These are phyloP conservation scores for Xylariaceae sp. DNA, from an alignment of 2,329 filamentous ascomycete genomes.

Conservation along the genomic window DNA sequence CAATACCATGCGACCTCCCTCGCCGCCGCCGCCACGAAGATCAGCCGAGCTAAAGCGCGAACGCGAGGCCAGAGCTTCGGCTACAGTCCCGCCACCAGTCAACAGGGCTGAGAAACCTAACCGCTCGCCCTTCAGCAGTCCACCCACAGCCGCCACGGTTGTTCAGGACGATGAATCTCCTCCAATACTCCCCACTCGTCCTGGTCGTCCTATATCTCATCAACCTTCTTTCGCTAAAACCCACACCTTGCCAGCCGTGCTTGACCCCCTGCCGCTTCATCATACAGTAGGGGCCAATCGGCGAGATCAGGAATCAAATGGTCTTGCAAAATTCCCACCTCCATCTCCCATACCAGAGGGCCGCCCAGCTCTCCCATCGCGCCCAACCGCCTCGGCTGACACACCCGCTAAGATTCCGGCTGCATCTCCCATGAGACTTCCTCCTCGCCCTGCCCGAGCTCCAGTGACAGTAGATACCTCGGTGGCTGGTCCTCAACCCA, in stretches of 20 bases:
- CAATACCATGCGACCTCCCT: conserved; percentile 50
- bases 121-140: conserved; percentile 77
- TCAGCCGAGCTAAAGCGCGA: conserved; percentile 57
- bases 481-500: conserved; percentile 24
- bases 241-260: conserved; percentile 34
- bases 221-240: conserved; percentile 27
- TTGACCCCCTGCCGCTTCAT: conserved; percentile 52
- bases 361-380: conserved; percentile 47
- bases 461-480: conserved; percentile 19
- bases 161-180: conserved; percentile 45
- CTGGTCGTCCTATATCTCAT: conserved; percentile 42
- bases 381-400: conserved; percentile 39
- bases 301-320: conserved; percentile 42
- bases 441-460: conserved; percentile 35
- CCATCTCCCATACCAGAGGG: conserved; percentile 42
- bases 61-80: conserved; percentile 36
- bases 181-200: conserved; percentile 47
- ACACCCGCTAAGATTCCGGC: conserved; percentile 27
- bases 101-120: conserved; percentile 79
- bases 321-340: conserved; percentile 34
- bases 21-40: conserved; percentile 59
- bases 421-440: conserved; percentile 34
- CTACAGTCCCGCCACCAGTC: conserved; percentile 64
- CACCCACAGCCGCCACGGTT: conserved; percentile 68
- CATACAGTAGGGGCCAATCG: conserved; percentile 43